These are phyloP conservation scores for Arctium lappa DNA, from an alignment of 129 eudicot species.

Conservation along the genomic window DNA sequence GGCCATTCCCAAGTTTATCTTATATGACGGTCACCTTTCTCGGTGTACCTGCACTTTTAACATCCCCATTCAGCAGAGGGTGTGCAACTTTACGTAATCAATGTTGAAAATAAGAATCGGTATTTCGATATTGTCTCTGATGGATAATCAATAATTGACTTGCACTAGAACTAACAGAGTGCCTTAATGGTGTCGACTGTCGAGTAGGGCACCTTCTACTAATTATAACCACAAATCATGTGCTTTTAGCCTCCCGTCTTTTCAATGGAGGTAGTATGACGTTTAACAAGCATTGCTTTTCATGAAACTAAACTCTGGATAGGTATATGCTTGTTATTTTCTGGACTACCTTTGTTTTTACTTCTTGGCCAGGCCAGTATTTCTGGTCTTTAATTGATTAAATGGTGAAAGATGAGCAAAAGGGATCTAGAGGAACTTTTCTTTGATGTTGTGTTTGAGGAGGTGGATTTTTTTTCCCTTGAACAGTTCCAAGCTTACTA, in stretches of 20 bases:
- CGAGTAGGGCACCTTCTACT: not conserved
- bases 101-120: not conserved
- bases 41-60: not conserved
- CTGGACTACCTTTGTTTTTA: not conserved
- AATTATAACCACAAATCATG: not conserved
- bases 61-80: not conserved
- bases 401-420: not conserved
- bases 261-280: not conserved
- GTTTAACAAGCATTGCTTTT: not conserved
- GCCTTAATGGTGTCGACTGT: not conserved
- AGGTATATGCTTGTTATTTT: not conserved
- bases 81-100: not conserved
- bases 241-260: not conserved
- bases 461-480: not conserved
- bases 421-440: not conserved
- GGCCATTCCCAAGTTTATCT: not conserved
- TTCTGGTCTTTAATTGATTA: not conserved
- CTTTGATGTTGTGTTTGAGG: not conserved
- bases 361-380: not conserved
- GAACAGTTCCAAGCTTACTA: constrained; percentile 23
- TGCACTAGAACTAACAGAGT: not conserved
- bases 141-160: not conserved
- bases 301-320: not conserved
- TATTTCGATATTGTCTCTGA: not conserved
- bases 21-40: not conserved